phyloP scores from a whole-genome alignment of 2,329 filamentous ascomycete genomes.

The Xenoacremonium recifei region DNA sequence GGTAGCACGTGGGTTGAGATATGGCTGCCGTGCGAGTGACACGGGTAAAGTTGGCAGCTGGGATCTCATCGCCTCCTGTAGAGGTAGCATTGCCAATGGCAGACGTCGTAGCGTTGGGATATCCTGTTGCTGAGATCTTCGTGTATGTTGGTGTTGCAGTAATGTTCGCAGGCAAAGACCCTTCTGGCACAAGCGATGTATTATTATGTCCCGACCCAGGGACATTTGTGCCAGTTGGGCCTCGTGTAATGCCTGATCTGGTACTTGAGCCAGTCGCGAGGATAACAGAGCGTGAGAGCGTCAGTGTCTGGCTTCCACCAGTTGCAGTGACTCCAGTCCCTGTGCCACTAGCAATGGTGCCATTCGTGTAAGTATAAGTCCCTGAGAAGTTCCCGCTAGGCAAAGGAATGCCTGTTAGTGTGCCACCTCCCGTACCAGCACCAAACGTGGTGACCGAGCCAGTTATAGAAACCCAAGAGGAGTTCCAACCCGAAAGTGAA shows the following conservation, averaged over 20 bases:
- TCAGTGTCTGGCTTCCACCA: background rate
- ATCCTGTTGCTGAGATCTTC: background rate
- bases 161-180: background rate
- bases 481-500: background rate
- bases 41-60: conserved; percentile 32
- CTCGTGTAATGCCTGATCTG: too few relatives aligned
- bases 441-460: background rate
- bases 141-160: background rate
- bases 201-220: too few relatives aligned
- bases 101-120: background rate
- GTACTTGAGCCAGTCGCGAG: too few relatives aligned
- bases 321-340: background rate
- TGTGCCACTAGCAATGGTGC: background rate
- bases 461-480: background rate
- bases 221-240: too few relatives aligned
- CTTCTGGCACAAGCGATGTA: too few relatives aligned
- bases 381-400: background rate
- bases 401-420: background rate
- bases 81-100: conserved; percentile 3
- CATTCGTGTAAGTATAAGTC: background rate
- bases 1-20: conserved; percentile 30
- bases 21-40: conserved; percentile 28
- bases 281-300: too few relatives aligned
- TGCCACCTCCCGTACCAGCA: background rate
- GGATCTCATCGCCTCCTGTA: conserved; percentile 13